These are phyloP conservation scores for Musa itinerans DNA, from an alignment of 176 grass and related monocot genomes.

Conservation along the genomic window DNA sequence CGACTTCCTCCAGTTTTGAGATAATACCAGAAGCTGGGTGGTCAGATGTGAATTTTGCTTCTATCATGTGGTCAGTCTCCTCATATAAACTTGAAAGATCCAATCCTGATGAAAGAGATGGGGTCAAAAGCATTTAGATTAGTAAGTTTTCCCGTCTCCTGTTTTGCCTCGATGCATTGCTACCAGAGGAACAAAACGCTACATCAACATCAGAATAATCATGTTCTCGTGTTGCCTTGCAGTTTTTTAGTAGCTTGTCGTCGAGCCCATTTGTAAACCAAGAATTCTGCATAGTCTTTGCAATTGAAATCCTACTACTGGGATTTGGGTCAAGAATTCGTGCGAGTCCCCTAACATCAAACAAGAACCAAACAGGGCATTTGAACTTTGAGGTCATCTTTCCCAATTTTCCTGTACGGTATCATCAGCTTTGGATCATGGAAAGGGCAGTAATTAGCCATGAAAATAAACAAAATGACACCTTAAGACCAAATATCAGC, in stretches of 20 bases:
- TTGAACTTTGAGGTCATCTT: slow-evolving; percentile 32
- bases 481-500: slow-evolving; percentile 69
- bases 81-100: slow-evolving; percentile 81
- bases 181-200: background rate
- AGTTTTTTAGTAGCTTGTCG: slow-evolving; percentile 12
- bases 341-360: slow-evolving; percentile 32
- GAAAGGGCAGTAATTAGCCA: slow-evolving; percentile 69
- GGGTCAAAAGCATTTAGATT: slow-evolving; percentile 81
- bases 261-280: slow-evolving; percentile 55
- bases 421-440: slow-evolving; percentile 62
- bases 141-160: slow-evolving; percentile 23
- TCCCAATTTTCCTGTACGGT: slow-evolving; percentile 77
- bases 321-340: slow-evolving; percentile 69
- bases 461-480: slow-evolving; percentile 62
- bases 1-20: slow-evolving; percentile 54
- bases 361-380: slow-evolving; percentile 61
- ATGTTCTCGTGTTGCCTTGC: slow-evolving; percentile 1
- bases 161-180: slow-evolving; percentile 11
- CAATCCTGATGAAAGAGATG: slow-evolving; percentile 66
- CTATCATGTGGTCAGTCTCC: slow-evolving; percentile 22
- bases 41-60: slow-evolving; percentile 53
- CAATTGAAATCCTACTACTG: slow-evolving; percentile 34
- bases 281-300: slow-evolving; percentile 56
- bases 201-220: slow-evolving; percentile 18
- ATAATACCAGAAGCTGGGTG: slow-evolving; percentile 39